Evolutionary conservation across 2,329 filamentous ascomycete species (phyloP).

Genomic region (Cladosporium sp.): DNA sequence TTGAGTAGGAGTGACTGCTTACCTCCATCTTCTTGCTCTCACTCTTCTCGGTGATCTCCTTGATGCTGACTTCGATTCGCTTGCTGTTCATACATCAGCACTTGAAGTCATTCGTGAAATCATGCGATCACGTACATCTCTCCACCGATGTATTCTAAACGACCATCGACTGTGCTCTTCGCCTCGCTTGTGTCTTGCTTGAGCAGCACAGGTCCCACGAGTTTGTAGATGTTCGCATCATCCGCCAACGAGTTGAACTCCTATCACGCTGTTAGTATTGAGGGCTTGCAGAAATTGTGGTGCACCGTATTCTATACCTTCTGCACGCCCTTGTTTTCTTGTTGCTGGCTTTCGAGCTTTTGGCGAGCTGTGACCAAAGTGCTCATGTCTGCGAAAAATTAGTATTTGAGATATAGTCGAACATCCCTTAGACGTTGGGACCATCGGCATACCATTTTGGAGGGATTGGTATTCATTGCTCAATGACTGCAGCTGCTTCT

Average conservation of each 20-base stretch:
- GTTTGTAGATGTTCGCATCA: constrained; percentile 90
- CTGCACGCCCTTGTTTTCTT: constrained; percentile 87
- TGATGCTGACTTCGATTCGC: constrained; percentile 66
- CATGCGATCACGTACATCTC: constrained; percentile 69
- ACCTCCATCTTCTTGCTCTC: constrained; percentile 68
- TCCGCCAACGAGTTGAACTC: constrained; percentile 80
- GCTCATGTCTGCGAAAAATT: constrained; percentile 67
- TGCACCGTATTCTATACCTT: constrained; percentile 63
- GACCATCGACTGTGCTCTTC: constrained; percentile 83
- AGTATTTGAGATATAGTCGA: neutral
- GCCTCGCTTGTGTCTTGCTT: constrained; percentile 95
- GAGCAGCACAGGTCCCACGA: constrained; percentile 85
- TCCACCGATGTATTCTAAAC: constrained; percentile 87
- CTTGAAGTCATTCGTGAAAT: neutral
- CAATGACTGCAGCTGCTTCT: constrained; percentile 76
- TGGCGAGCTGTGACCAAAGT: constrained; percentile 75
- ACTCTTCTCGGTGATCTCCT: constrained; percentile 62
- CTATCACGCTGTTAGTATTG: constrained; percentile 42
- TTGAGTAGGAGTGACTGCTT: constrained; percentile 28
- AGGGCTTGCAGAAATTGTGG: neutral
- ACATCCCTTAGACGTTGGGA: neutral
- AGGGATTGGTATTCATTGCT: constrained; percentile 86
- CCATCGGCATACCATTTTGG: constrained; percentile 66
- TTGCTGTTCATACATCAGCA: constrained; percentile 48
- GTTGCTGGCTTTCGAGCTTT: constrained; percentile 88